Evolutionary conservation across 2,329 filamentous ascomycete species (phyloP), one percentile per base, ranked within the genome.

Genomic region (Xylaria sp.): DNA sequence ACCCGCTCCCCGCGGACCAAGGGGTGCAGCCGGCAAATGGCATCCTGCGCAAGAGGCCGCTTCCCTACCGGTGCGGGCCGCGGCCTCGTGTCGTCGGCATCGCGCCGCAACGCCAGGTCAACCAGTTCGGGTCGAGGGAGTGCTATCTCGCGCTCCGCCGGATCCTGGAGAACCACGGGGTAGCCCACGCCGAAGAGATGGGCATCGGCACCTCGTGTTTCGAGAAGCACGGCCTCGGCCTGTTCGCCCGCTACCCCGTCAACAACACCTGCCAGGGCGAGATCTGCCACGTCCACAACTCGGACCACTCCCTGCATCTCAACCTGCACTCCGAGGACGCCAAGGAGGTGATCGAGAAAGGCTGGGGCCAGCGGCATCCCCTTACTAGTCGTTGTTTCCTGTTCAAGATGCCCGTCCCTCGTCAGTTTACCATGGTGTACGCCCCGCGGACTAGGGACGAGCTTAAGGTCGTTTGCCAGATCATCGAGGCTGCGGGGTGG

Each of bases 341-440:
- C 53, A 85, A 82, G 68, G 80, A 89, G 53, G 83, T 95, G 17
- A 77, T 96, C 23, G 83, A 88, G 67, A 87, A 86, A 64, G 90
- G 91, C 1, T 96, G 92, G 92, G 93, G 90, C 1, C 87, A 96
- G 77, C 78, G 85, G 31, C 87, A 88, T 66, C 87, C 85, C 1
- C 76, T 93, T 56, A 88, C 90, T 7, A 85, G 86, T 70, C 88
- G 86, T 55, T 85, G 51, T 19, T 52, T 60, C 29, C 51, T 69
- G 80, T 83, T 88, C 65, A 80, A 81, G 63, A 83, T 86, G 71
- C 90, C 90, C 52, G 87, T 95, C 57, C 90, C 91, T 0, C 78
- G 82, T 3, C 88, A 90, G 41, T 96, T 96, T 74, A 80, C 92
- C 59, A 88, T 96, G 86, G 81, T 96, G 4, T 96, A 96, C 77